Percentiles rank a stretch among this genome's conserved stretches.
phyloP scores from a whole-genome alignment of 345 rosid genomes.

The Viola odorata region DNA sequence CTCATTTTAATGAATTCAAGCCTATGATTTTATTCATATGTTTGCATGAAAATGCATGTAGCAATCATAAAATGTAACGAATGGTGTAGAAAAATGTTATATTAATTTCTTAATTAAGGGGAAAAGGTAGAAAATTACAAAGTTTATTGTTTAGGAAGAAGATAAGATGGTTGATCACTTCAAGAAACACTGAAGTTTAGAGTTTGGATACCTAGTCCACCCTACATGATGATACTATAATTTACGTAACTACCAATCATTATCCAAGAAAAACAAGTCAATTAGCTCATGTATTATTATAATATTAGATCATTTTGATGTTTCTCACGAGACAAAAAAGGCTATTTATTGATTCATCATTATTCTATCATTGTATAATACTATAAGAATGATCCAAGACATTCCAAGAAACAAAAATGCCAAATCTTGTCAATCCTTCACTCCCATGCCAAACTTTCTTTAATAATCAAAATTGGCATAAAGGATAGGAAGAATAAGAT shows the following conservation, averaged over 20 bases:
- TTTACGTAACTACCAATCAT: slow-evolving; percentile 15
- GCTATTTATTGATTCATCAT: background rate
- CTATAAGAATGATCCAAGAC: slow-evolving; percentile 2
- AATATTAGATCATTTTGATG: background rate
- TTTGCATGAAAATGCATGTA: too few species aligned
- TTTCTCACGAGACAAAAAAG: background rate
- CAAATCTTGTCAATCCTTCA: too few species aligned
- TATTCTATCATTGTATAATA: background rate
- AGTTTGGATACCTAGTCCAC: slow-evolving; percentile 27
- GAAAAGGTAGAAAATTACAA: slow-evolving; percentile 19
- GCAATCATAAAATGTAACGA: too few species aligned
- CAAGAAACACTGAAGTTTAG: slow-evolving; percentile 63
- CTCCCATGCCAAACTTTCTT: too few species aligned
- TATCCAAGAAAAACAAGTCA: slow-evolving; percentile 3
- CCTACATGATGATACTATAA: background rate
- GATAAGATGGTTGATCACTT: slow-evolving; percentile 45
- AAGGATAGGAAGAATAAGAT: slow-evolving; percentile 6
- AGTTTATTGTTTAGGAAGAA: slow-evolving; percentile 21
- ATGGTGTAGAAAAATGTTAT: too few species aligned
- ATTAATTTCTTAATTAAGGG: too few species aligned
- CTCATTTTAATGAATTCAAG: too few species aligned
- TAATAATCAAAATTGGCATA: background rate
- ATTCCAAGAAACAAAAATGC: too few species aligned
- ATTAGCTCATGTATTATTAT: background rate
- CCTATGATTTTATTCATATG: too few species aligned